Base-by-base conservation (phyloP, 345 rosid genomes). In the Kernera saxatilis region DNA sequence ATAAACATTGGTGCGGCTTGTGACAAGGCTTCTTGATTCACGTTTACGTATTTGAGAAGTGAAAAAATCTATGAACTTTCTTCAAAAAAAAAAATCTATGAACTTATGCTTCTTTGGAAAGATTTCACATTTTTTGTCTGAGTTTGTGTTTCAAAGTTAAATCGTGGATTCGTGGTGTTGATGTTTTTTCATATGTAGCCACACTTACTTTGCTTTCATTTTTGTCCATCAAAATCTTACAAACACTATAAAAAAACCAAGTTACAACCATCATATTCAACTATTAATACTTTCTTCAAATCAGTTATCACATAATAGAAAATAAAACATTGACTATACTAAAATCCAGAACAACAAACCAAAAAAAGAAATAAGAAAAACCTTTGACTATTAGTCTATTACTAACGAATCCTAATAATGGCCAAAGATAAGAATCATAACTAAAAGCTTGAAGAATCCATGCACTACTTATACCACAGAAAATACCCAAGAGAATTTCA, bases 371-470 rank as follows among this genome's bases (percentile, higher is more conserved):
- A 23, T 0, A 15, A 50, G 56, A 33, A 23, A 17, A 60, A 15
- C n/a, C 51, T 19, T 46, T 71, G 44, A 71, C n/a, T n/a, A n/a
- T n/a, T n/a, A n/a, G 46, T 61, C 33, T 4, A 35, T 61, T 61
- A 61, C 15, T 5, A 51, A 61, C 75, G 10, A 61, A 4, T 40
- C 21, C 69, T 41, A 40, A 62, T 50, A 51, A 30, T 40, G 25
- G 45, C 45, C 21, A 40, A 40, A 21, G 44, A 5, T 30, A 22
- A 30, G 44, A 51, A 40, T 52, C 6, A 21, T 14, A 40, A 1
- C 45, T 18, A n/a, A 71, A 50, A 22, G 15, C n/a, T 5, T 22
- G n/a, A 60, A 14, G 61, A 50, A 35, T 22, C 27, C 43, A 62
- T 32, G 4, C 2, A 41, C 21, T 71, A 62, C 62, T 2, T 62